A percentile compares a stretch with the other conserved stretches of the same genome.
phyloP scores from a whole-genome alignment of 2,329 filamentous ascomycete genomes.

The Lithohypha guttulata region DNA sequence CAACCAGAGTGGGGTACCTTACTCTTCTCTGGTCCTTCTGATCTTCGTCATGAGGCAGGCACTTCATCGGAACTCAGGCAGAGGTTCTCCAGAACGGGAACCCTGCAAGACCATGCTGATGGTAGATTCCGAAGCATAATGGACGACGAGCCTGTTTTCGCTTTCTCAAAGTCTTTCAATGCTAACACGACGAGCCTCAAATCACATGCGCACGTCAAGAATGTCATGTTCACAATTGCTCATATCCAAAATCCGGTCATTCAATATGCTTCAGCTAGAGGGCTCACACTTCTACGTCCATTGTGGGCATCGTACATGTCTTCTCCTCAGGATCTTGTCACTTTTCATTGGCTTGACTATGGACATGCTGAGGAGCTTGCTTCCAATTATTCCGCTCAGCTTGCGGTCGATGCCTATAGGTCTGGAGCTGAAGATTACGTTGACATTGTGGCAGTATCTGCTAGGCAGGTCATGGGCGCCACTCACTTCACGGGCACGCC shows the following conservation, averaged over 20 bases:
- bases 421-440: slow-evolving; percentile 66
- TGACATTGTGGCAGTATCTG: slow-evolving; percentile 66
- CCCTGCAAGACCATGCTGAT: slow-evolving; percentile 57
- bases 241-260: slow-evolving; percentile 69
- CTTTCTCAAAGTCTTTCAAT: slow-evolving; percentile 58
- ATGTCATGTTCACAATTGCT: slow-evolving; percentile 59
- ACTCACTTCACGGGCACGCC: slow-evolving; percentile 63
- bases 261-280: slow-evolving; percentile 66
- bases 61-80: slow-evolving; percentile 55
- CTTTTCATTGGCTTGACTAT: slow-evolving; percentile 69
- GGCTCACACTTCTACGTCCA: slow-evolving; percentile 66
- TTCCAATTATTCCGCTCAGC: slow-evolving; percentile 60
- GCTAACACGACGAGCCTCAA: slow-evolving; percentile 29
- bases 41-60: slow-evolving; percentile 60
- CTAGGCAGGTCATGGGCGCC: slow-evolving; percentile 69
- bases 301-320: slow-evolving; percentile 69
- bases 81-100: slow-evolving; percentile 57
- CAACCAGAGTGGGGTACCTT: slow-evolving; percentile 76
- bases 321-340: slow-evolving; percentile 51
- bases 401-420: slow-evolving; percentile 59
- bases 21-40: slow-evolving; percentile 61
- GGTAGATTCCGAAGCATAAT: slow-evolving; percentile 57
- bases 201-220: slow-evolving; percentile 33
- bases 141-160: slow-evolving; percentile 72
- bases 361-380: slow-evolving; percentile 52